Evolutionary conservation across 2,329 filamentous ascomycete species (phyloP), one percentile per base, ranked within the genome.

Genomic region (Aspergillus sp.): DNA sequence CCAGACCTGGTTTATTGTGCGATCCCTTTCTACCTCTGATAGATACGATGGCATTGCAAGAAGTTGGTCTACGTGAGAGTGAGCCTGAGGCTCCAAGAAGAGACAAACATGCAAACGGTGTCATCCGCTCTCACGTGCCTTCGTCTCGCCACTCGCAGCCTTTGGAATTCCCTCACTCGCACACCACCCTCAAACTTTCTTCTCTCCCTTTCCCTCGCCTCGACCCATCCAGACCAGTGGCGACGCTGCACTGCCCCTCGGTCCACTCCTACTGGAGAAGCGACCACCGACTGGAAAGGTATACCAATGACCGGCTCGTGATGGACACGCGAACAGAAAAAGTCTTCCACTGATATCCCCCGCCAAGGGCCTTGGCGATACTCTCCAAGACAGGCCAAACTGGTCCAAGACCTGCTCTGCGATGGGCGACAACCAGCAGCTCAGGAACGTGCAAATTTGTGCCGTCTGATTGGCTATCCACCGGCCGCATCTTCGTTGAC

Each of bases 361-460:
- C 45, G 45, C 45, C 45, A 47, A 47, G 45, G 18, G 12, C 9
- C 45, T 47, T 24, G 45, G 45, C 45, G 45, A 47, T 16, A 20
- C 9, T 47, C 18, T 9, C 45, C 45, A 47, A 47, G 45, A 12
- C 10, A 22, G 18, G 9, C 45, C 45, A 6, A 47, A 47, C 18
- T 11, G 6, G 18, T 18, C 45, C 18, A 22, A 47, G 45, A 47
- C 6, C 11, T 9, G 11, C 45, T 47, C 16, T 4, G 45, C 45
- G 22, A 47, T 47, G 45, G 11, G 11, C 22, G 45, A 47, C 29
- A 29, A 12, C 62, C 62, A 62, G 36, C 58, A 57, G 49, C 32
- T 59, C 58, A 55, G 52, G 54, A 64, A 64, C 62, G 62, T 64
- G 62, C 62, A 57, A n/a, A 0, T 3, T 10, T 5, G 1, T 3